Evolutionary conservation across 1,284 basidiomycete genomes (phyloP).

Genomic region (Sanghuangporus sanghuang): DNA sequence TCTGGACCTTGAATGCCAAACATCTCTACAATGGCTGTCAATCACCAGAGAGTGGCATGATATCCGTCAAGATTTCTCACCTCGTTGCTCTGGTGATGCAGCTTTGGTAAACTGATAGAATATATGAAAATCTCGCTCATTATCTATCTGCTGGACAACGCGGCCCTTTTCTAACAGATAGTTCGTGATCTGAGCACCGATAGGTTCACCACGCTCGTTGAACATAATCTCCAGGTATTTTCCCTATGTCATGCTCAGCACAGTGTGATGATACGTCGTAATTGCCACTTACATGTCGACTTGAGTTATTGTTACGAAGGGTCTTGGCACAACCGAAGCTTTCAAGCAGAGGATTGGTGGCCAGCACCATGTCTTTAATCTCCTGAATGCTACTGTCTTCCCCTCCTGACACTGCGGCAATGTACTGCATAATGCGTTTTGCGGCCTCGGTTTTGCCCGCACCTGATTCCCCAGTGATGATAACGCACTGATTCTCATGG

Average conservation of each 20-base stretch:
- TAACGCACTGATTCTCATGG: slow-evolving; percentile 99
- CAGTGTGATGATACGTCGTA: slow-evolving; percentile 14
- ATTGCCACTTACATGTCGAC: slow-evolving; percentile 76
- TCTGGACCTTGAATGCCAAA: slow-evolving; percentile 98
- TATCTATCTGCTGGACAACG: slow-evolving; percentile 94
- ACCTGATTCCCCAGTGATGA: slow-evolving; percentile 98
- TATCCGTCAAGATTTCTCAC: slow-evolving; percentile 34
- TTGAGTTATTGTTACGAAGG: slow-evolving; percentile 96
- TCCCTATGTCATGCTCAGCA: slow-evolving; percentile 47
- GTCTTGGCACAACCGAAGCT: slow-evolving; percentile 99
- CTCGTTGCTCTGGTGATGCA: slow-evolving; percentile 83
- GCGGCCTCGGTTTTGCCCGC: slow-evolving; percentile 98
- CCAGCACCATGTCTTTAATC: slow-evolving; percentile 99
- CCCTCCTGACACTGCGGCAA: slow-evolving; percentile 92
- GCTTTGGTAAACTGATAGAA: slow-evolving; percentile 99
- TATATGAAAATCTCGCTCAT: slow-evolving; percentile 98
- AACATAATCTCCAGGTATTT: slow-evolving; percentile 99
- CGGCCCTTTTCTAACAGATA: slow-evolving; percentile 97
- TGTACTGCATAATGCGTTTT: slow-evolving; percentile 99
- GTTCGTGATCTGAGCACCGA: slow-evolving; percentile 98
- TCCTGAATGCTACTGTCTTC: slow-evolving; percentile 86
- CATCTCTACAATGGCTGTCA: slow-evolving; percentile 51
- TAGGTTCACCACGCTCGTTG: slow-evolving; percentile 86
- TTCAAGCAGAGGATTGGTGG: slow-evolving; percentile 96
- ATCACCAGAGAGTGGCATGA: slow-evolving; percentile 15